Evolutionary conservation across 177 flowering plant genomes (phyloP).

Genomic region (Tripterygium wilfordii): DNA sequence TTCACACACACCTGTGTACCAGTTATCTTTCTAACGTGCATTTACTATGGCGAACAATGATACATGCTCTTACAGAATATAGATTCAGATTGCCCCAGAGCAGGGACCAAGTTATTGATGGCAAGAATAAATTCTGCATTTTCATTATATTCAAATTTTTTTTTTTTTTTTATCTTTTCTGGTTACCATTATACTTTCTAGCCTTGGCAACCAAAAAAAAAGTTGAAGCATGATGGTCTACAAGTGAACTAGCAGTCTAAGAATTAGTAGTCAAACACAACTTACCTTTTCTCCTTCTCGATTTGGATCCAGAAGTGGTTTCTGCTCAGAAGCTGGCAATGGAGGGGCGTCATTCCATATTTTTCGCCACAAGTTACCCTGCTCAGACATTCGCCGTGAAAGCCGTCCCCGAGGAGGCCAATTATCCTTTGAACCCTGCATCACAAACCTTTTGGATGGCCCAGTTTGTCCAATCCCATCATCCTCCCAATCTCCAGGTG

Average conservation of each 20-base stretch:
- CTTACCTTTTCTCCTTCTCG: constrained; percentile 83
- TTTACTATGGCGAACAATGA: too few species aligned
- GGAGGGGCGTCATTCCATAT: constrained; percentile 81
- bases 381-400: constrained; percentile 85
- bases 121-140: too few species aligned
- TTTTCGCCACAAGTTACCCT: constrained; percentile 80
- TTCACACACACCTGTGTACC: too few species aligned
- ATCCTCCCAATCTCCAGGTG: constrained; percentile 90
- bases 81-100: too few species aligned
- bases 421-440: constrained; percentile 16
- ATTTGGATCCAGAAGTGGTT: constrained; percentile 72
- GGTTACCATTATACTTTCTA: too few species aligned
- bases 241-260: background rate
- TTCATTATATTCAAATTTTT: too few species aligned
- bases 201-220: background rate
- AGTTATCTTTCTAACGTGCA: too few species aligned
- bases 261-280: background rate
- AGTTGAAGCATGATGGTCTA: background rate
- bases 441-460: constrained; percentile 14
- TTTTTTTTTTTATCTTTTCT: too few species aligned
- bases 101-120: too few species aligned
- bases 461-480: constrained; percentile 27
- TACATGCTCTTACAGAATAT: too few species aligned
- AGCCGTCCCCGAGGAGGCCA: constrained; percentile 96
- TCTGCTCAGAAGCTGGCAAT: constrained; percentile 79